Conservation (phyloP, 768 basidiomycete genomes). For the Russula lepida region DNA sequence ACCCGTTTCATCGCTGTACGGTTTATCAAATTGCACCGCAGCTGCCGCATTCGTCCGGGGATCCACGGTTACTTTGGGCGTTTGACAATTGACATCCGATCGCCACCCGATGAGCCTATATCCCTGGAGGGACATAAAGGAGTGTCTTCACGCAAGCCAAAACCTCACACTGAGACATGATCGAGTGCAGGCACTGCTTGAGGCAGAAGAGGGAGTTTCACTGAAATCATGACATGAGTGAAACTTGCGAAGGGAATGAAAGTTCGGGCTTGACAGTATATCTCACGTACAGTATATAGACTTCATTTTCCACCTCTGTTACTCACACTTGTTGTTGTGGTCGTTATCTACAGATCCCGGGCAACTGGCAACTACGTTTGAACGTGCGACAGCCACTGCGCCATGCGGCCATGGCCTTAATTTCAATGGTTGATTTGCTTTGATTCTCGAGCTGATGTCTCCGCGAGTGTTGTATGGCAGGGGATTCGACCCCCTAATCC, state of each 20-base stretch:
- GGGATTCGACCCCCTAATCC: too few relatives aligned
- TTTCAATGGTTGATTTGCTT: too few relatives aligned
- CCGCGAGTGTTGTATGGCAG: too few relatives aligned
- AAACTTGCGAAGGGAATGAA: not conserved
- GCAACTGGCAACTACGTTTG: too few relatives aligned
- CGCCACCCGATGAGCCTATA: conserved; percentile 36
- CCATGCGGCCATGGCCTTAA: too few relatives aligned
- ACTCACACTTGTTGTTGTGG: too few relatives aligned
- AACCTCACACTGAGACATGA: conserved; percentile 27
- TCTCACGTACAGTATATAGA: too few relatives aligned
- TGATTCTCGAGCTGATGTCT: too few relatives aligned
- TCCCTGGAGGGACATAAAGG: conserved; percentile 40
- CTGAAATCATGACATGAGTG: conserved; percentile 14
- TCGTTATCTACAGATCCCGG: too few relatives aligned
- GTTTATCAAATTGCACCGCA: conserved; percentile 18
- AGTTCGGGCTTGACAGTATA: not conserved
- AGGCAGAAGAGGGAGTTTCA: conserved; percentile 8
- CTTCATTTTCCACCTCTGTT: too few relatives aligned
- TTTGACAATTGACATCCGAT: conserved; percentile 37
- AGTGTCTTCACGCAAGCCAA: conserved; percentile 37
- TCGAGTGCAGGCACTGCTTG: conserved; percentile 10
- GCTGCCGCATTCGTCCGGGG: conserved; percentile 36
- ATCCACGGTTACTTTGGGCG: conserved; percentile 41
- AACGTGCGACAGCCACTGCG: too few relatives aligned
- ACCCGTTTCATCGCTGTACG: not conserved